Evolutionary conservation across 306 rosid species (phyloP), one percentile per base, ranked within the genome.

Genomic region (Quercus gilva): DNA sequence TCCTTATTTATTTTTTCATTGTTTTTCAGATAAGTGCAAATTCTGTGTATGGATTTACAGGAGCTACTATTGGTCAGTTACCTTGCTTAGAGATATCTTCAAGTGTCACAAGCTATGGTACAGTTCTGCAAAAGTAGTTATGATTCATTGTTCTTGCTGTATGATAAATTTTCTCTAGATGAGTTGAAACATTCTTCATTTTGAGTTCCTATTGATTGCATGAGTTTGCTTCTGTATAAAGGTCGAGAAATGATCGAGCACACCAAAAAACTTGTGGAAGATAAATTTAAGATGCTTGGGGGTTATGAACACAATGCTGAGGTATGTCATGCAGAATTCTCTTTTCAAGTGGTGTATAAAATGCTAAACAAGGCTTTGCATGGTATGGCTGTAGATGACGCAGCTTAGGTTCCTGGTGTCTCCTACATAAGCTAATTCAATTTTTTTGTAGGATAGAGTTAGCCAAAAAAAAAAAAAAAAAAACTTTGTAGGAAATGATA

Each of bases 101-200:
- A 33, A 95, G 99, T 91, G 99, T 95, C 80, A 95, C 99, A n/a
- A 95, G 99, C 94, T 95, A 95, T 74, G 99, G 99, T 95, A 92
- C 72, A 59, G 71, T 55, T 84, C 73, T 72, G 52, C 73, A 41
- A 52, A 68, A 43, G 70, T 35, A 49, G 81, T 79, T 69, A 17
- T 45, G 71, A 43, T 75, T 31, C 14, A 49, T 63, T 55, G 33
- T 49, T 49, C 53, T 55, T 74, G 21, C 59, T 51, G 28, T 51
- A 33, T 35, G n/a, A 59, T 49, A 71, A 45, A 13, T 37, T 63
- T 81, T 23, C 20, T 77, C 57, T 41, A 56, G 28, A 84, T 74
- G 33, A 73, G 69, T 74, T 73, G 55, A 76, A 84, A 56, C 71
- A 76, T 31, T 20, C 10, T 61, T 29, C 33, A 18, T 33, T 37